These are phyloP conservation scores for Apophysomyces ossiformis DNA, from an alignment of 371 early-diverging fungal genomes.

Conservation along the genomic window DNA sequence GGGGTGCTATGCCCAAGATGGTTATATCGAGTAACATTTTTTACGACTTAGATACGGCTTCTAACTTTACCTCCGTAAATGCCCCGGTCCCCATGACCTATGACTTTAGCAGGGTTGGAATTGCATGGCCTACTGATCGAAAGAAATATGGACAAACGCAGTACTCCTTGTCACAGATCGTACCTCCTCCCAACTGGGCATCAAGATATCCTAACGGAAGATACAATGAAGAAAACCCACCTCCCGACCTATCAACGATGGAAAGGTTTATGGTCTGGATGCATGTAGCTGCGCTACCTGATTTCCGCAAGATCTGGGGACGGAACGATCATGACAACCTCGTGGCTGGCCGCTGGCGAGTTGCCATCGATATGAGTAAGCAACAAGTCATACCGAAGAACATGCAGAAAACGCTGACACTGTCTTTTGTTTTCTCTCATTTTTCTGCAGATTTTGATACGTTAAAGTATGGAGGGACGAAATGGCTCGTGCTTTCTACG, in stretches of 20 bases:
- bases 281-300: slow-evolving; percentile 95
- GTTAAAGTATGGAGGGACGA: slow-evolving; percentile 83
- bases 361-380: slow-evolving; percentile 71
- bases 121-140: slow-evolving; percentile 91
- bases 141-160: slow-evolving; percentile 68
- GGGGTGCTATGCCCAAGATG: neutral
- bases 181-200: slow-evolving; percentile 84
- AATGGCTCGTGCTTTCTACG: slow-evolving; percentile 90
- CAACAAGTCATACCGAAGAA: neutral
- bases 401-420: neutral
- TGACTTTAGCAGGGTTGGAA: slow-evolving; percentile 63
- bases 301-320: slow-evolving; percentile 96
- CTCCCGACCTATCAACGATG: slow-evolving; percentile 71
- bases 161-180: slow-evolving; percentile 59
- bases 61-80: slow-evolving; percentile 31
- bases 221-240: slow-evolving; percentile 61
- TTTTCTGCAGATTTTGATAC: slow-evolving; percentile 78
- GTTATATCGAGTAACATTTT: too few species aligned
- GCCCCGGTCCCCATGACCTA: slow-evolving; percentile 36
- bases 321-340: slow-evolving; percentile 65
- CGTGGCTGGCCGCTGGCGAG: slow-evolving; percentile 65
- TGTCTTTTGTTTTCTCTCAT: neutral
- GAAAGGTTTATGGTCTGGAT: slow-evolving; percentile 99
- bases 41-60: slow-evolving; percentile 37
- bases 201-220: slow-evolving; percentile 61